These are phyloP conservation scores for Peronospora belbahrii DNA, from an alignment of 352 stramenopile species.

Conservation along the genomic window DNA sequence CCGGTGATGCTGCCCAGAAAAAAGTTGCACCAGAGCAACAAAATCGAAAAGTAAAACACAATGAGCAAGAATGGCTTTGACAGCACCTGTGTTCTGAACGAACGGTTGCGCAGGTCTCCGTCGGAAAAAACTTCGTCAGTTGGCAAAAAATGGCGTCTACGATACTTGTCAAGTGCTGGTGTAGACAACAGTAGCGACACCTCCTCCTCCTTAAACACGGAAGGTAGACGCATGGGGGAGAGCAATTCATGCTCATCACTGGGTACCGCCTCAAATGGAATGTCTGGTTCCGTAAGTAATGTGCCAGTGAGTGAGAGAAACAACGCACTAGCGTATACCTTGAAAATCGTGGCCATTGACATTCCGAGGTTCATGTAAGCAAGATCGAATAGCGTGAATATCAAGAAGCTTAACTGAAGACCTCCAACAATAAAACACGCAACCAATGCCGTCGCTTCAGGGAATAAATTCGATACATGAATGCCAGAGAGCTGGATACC, in stretches of 20 bases:
- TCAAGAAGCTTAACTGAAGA: slow-evolving; percentile 64
- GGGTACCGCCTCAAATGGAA: slow-evolving; percentile 27
- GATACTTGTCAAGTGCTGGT: slow-evolving; percentile 38
- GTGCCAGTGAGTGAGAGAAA: slow-evolving; percentile 46
- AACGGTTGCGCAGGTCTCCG: slow-evolving; percentile 40
- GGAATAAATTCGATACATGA: slow-evolving; percentile 72
- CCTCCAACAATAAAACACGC: slow-evolving; percentile 65
- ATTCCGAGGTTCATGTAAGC: slow-evolving; percentile 34
- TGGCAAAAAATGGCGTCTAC: slow-evolving; percentile 14
- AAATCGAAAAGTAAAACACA: slow-evolving; percentile 62
- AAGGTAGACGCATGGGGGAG: slow-evolving; percentile 47
- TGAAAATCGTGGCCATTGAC: slow-evolving; percentile 43
- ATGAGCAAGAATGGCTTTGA: slow-evolving; percentile 65
- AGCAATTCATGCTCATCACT: slow-evolving; percentile 38
- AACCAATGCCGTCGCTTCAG: slow-evolving; percentile 52
- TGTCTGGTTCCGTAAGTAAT: slow-evolving; percentile 49
- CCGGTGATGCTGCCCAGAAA: slow-evolving; percentile 64
- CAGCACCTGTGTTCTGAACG: slow-evolving; percentile 53
- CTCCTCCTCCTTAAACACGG: slow-evolving; percentile 55
- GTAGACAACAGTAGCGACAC: slow-evolving; percentile 39
- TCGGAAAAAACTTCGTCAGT: slow-evolving; percentile 32
- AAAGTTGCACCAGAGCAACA: slow-evolving; percentile 80
- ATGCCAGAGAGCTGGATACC: slow-evolving; percentile 63
- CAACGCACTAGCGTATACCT: slow-evolving; percentile 39
- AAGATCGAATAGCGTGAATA: slow-evolving; percentile 58